Evolutionary conservation across 495 filamentous ascomycete genomes (phyloP).

Genomic region (Podospora bellae-mahoneyi): DNA sequence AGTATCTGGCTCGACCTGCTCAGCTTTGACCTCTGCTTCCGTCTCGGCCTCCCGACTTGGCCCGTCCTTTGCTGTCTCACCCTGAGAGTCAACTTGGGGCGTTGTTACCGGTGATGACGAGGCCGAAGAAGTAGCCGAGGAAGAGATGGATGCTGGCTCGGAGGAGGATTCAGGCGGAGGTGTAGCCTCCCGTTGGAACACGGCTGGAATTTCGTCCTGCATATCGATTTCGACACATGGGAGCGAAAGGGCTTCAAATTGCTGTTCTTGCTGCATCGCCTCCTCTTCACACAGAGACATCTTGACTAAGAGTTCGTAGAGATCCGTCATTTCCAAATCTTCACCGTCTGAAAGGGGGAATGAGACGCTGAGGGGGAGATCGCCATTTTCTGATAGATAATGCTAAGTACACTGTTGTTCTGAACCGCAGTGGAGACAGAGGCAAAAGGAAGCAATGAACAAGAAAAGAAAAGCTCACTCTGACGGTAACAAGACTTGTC

Average conservation of each 20-base stretch:
- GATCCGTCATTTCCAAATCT: slow-evolving; percentile 9
- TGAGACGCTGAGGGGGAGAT: background rate
- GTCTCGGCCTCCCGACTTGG: background rate
- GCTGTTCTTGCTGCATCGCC: background rate
- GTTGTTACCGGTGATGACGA: background rate
- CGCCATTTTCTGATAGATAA: slow-evolving; percentile 6
- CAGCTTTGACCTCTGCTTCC: background rate
- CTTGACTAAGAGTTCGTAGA: slow-evolving; percentile 9
- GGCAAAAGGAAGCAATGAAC: slow-evolving; percentile 1
- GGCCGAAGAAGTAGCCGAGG: background rate
- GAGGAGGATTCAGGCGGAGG: background rate
- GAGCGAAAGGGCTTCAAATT: background rate
- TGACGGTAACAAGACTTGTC: slow-evolving; percentile 8
- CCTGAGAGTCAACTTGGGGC: background rate
- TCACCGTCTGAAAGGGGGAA: slow-evolving; percentile 3
- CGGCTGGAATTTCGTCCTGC: slow-evolving; percentile 4
- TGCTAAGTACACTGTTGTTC: slow-evolving; percentile 3
- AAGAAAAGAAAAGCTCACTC: slow-evolving; percentile 8
- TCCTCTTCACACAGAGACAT: slow-evolving; percentile 8
- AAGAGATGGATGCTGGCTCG: background rate
- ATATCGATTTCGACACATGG: slow-evolving; percentile 7
- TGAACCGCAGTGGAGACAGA: background rate
- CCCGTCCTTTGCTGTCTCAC: background rate
- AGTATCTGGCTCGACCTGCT: background rate
- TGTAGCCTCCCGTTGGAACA: background rate